Evolutionary conservation across 2,329 filamentous ascomycete species (phyloP).

Genomic region (Leptographium galeiforme): DNA sequence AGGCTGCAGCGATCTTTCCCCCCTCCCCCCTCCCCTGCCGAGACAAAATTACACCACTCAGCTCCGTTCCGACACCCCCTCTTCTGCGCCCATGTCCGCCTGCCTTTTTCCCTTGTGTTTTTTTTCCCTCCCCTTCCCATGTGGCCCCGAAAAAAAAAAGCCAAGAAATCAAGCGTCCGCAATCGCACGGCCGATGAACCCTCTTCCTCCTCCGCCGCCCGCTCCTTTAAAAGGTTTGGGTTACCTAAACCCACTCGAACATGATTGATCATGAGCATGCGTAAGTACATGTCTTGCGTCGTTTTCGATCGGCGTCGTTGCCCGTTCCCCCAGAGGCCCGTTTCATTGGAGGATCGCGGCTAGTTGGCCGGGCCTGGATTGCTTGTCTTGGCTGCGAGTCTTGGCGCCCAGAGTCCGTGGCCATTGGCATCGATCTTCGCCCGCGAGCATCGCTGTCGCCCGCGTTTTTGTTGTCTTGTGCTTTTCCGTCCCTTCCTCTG

Average conservation of each 20-base stretch:
- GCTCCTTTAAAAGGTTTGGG: constrained; percentile 7
- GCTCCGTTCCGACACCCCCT: no score
- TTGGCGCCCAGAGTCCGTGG: constrained; percentile 1
- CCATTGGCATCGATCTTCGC: no score
- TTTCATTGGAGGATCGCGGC: background rate
- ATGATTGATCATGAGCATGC: constrained; percentile 13
- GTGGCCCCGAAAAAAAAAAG: background rate
- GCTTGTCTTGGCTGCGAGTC: background rate
- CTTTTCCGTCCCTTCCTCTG: no score
- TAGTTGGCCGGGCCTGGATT: background rate
- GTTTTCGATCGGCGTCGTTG: background rate
- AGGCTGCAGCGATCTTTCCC: no score
- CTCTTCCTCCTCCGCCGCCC: background rate
- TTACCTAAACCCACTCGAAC: constrained; percentile 8
- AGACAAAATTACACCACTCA: no score
- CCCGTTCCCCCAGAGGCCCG: background rate
- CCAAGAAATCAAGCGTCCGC: background rate
- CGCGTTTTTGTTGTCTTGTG: background rate
- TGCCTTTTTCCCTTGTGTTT: no score
- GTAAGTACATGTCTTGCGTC: constrained; percentile 9
- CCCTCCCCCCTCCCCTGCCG: no score
- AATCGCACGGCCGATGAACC: constrained; percentile 6
- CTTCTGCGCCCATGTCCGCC: no score
- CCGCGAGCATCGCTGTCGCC: no score
- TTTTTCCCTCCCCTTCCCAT: background rate